phyloP scores from a whole-genome alignment of 2,329 filamentous ascomycete genomes.

The Aspergillus quadrilineatus region DNA sequence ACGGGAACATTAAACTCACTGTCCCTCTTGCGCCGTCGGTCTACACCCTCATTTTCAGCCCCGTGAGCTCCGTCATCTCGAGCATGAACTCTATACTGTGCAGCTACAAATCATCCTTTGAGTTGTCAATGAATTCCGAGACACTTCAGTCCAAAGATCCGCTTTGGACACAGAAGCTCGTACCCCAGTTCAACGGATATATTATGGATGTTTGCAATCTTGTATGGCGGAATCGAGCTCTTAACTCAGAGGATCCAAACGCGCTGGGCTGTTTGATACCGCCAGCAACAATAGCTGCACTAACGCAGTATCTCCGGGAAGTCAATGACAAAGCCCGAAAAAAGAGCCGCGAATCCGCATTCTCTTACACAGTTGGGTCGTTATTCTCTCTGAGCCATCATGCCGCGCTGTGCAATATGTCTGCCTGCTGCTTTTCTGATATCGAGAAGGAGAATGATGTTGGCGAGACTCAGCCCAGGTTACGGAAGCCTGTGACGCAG shows the following conservation, averaged over 20 bases:
- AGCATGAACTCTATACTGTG: slow-evolving; percentile 69
- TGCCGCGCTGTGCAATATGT: slow-evolving; percentile 45
- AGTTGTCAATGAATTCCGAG: slow-evolving; percentile 54
- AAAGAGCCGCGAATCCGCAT: slow-evolving; percentile 31
- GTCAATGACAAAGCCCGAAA: slow-evolving; percentile 37
- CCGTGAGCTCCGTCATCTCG: slow-evolving; percentile 63
- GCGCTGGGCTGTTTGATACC: slow-evolving; percentile 55
- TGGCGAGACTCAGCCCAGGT: slow-evolving; percentile 22
- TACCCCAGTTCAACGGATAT: slow-evolving; percentile 75
- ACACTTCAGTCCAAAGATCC: slow-evolving; percentile 34
- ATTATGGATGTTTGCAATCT: slow-evolving; percentile 86
- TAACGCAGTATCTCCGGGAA: slow-evolving; percentile 44
- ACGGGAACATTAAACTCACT: slow-evolving; percentile 61
- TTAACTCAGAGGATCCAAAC: slow-evolving; percentile 64
- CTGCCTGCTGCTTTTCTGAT: slow-evolving; percentile 48
- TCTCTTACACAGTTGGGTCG: slow-evolving; percentile 37
- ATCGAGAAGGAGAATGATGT: slow-evolving; percentile 47
- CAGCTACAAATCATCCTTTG: slow-evolving; percentile 71
- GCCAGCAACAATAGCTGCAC: slow-evolving; percentile 43
- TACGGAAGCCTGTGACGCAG: slow-evolving; percentile 63
- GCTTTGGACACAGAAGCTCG: slow-evolving; percentile 59
- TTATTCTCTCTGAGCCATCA: slow-evolving; percentile 52
- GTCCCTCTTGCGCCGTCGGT: slow-evolving; percentile 67
- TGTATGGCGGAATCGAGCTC: slow-evolving; percentile 73
- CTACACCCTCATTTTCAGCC: slow-evolving; percentile 68